These are phyloP conservation scores for Aspergillus pseudoterreus DNA, from an alignment of 2,329 filamentous ascomycete species.

Conservation along the genomic window DNA sequence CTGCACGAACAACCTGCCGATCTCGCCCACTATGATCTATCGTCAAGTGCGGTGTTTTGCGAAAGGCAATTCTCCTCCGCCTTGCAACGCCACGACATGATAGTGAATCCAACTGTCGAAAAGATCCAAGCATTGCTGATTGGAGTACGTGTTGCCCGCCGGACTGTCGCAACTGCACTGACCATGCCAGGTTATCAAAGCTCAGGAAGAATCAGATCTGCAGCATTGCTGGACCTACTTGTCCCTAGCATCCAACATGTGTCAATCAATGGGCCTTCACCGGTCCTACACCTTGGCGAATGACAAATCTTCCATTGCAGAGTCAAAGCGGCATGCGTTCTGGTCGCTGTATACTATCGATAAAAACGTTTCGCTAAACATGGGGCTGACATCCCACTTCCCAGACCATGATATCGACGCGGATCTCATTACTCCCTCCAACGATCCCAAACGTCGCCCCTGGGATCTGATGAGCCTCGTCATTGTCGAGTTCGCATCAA, in stretches of 20 bases:
- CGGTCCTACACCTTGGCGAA: constrained; percentile 13
- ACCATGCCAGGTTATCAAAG: constrained; percentile 18
- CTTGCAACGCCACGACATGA: constrained; percentile 17
- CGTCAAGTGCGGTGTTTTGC: constrained; percentile 12
- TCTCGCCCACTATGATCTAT: constrained; percentile 14
- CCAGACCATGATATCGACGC: constrained; percentile 27
- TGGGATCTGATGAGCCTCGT: constrained; percentile 24
- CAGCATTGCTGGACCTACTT: constrained; percentile 24
- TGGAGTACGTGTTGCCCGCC: too few relatives aligned
- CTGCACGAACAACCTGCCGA: constrained; percentile 17
- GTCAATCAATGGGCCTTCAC: constrained; percentile 19
- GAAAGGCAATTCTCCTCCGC: constrained; percentile 14
- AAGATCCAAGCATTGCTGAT: constrained; percentile 21
- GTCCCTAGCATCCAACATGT: constrained; percentile 23
- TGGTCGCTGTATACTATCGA: constrained; percentile 25
- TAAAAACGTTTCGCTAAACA: constrained; percentile 23
- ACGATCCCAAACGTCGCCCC: constrained; percentile 13
- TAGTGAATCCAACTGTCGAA: constrained; percentile 19
- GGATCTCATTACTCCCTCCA: constrained; percentile 15
- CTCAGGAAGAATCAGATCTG: constrained; percentile 24
- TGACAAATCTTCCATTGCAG: constrained; percentile 12
- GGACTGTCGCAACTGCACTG: too few relatives aligned
- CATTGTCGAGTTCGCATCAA: constrained; percentile 17
- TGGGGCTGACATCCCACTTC: constrained; percentile 22
- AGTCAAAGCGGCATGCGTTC: constrained; percentile 22